Evolutionary conservation across 306 rosid genomes (phyloP).

Genomic region (Sicyos baderoa): DNA sequence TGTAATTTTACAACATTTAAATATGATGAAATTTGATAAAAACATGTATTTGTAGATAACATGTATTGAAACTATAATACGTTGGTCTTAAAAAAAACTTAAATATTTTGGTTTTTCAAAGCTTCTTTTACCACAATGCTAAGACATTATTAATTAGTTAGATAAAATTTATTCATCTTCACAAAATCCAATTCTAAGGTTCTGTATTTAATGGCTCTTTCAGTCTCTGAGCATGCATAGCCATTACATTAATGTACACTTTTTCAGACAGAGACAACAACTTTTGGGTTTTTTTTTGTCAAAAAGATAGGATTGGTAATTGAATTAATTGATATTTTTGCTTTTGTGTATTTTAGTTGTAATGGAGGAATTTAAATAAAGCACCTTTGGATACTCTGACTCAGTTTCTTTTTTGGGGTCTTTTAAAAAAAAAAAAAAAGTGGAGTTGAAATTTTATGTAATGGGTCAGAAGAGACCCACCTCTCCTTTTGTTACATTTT

Average conservation of each 20-base stretch:
- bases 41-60: too few species aligned
- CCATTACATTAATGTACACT: slow-evolving; percentile 10
- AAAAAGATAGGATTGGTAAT: slow-evolving; percentile 6
- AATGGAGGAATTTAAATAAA: not conserved
- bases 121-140: too few species aligned
- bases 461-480: too few species aligned
- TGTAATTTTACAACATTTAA: too few species aligned
- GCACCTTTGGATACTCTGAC: slow-evolving; percentile 25
- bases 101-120: too few species aligned
- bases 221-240: not conserved
- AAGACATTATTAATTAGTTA: too few species aligned
- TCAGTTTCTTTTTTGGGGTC: not conserved
- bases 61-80: too few species aligned
- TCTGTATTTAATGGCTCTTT: not conserved
- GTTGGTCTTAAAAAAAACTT: too few species aligned
- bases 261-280: not conserved
- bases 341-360: not conserved
- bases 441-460: too few species aligned
- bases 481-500: slow-evolving; percentile 1
- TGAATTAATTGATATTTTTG: slow-evolving; percentile 4
- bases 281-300: not conserved
- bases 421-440: too few species aligned
- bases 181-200: not conserved
- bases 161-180: not conserved
- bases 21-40: too few species aligned